Evolutionary conservation across 768 basidiomycete genomes (phyloP).

Genomic region (Holtermanniella nyarrowii): DNA sequence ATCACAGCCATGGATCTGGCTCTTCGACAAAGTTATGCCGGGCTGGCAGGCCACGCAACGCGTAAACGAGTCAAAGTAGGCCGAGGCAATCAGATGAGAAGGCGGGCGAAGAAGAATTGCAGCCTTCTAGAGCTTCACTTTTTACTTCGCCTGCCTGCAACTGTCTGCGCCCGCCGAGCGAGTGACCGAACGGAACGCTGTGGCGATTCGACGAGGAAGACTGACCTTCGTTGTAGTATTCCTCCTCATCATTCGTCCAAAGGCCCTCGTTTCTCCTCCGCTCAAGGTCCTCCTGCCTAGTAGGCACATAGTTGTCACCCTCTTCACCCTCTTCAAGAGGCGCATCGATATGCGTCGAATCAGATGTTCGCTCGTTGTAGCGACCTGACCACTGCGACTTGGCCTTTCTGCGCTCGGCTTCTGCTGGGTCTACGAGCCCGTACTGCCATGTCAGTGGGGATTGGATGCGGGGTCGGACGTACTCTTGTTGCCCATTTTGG

Average conservation of each 20-base stretch:
- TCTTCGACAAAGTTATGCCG: too few relatives aligned
- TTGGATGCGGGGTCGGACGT: neutral
- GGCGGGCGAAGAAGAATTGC: too few relatives aligned
- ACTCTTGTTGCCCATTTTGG: conserved; percentile 72
- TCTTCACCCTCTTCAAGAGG: conserved; percentile 69
- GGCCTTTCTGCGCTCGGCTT: conserved; percentile 63
- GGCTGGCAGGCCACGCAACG: too few relatives aligned
- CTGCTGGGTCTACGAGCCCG: conserved; percentile 72
- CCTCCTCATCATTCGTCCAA: conserved; percentile 35
- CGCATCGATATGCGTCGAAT: conserved; percentile 60
- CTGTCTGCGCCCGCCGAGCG: too few relatives aligned
- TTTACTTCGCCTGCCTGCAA: too few relatives aligned
- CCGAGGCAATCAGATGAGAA: too few relatives aligned
- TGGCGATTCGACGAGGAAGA: conserved; percentile 1
- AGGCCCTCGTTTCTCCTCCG: conserved; percentile 31
- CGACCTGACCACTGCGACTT: conserved; percentile 79
- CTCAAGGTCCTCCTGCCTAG: conserved; percentile 7
- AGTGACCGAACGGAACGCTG: neutral
- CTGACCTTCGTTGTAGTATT: conserved; percentile 39
- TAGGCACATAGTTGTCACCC: conserved; percentile 35
- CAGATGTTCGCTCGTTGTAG: conserved; percentile 68
- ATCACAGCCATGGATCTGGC: too few relatives aligned
- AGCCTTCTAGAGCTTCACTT: too few relatives aligned
- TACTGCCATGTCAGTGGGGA: conserved; percentile 46
- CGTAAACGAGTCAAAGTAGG: too few relatives aligned